These are phyloP conservation scores for Sporisorium graminicola DNA, from an alignment of 1,284 basidiomycete genomes.

Conservation along the genomic window DNA sequence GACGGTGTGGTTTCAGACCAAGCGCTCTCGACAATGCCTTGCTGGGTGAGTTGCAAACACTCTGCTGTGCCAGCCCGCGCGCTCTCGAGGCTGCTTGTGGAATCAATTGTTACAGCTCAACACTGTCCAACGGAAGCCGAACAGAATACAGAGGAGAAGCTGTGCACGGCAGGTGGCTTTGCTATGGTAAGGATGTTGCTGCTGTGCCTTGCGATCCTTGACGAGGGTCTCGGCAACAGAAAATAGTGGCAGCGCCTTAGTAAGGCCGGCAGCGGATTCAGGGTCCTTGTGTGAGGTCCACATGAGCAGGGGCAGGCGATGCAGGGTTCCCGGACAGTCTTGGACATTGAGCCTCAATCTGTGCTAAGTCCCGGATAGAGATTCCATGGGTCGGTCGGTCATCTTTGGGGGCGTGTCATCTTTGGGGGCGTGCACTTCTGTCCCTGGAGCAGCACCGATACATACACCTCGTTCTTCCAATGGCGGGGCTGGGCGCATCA, in stretches of 20 bases:
- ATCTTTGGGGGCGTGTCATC: too few species aligned
- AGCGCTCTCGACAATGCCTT: neutral
- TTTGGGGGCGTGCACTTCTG: neutral
- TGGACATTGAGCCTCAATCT: neutral
- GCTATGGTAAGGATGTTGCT: conserved; percentile 17
- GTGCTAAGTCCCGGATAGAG: too few species aligned
- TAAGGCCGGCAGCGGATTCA: conserved; percentile 26
- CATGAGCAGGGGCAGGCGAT: neutral
- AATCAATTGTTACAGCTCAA: too few species aligned
- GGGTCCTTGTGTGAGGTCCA: conserved; percentile 13
- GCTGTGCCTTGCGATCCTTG: conserved; percentile 29
- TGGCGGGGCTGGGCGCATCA: neutral
- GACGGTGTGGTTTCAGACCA: too few species aligned
- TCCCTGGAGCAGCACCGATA: too few species aligned
- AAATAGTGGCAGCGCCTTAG: conserved; percentile 16
- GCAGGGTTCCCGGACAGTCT: neutral
- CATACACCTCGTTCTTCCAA: too few species aligned
- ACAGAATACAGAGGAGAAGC: too few species aligned
- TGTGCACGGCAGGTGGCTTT: too few species aligned
- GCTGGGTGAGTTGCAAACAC: neutral
- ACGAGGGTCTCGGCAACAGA: conserved; percentile 28
- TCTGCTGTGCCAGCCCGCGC: too few species aligned
- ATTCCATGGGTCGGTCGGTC: neutral
- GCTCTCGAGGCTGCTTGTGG: too few species aligned
- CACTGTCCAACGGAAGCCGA: too few species aligned